These are phyloP conservation scores for Saccharomyces hybrid DNA, from an alignment of 1,139 yeast species.

Conservation along the genomic window DNA sequence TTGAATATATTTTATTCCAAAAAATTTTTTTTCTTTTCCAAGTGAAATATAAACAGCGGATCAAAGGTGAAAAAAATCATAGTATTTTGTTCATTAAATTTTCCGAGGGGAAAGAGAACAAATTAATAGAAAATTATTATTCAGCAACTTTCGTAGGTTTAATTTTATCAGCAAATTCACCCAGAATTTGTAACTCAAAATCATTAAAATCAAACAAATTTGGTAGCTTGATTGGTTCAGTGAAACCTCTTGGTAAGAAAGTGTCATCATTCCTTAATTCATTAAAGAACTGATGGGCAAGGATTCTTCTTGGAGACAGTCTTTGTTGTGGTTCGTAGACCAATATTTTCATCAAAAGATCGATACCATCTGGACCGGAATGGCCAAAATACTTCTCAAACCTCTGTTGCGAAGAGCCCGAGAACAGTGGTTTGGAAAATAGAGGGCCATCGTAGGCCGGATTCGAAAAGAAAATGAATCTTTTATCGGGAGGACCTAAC, in stretches of 20 bases:
- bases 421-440: constrained; percentile 59
- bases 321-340: constrained; percentile 68
- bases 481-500: constrained; percentile 65
- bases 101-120: neutral
- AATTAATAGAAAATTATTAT: neutral
- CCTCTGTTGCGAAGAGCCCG: constrained; percentile 51
- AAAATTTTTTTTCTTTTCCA: neutral
- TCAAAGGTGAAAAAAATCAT: neutral
- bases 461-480: constrained; percentile 64
- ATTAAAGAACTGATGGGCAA: constrained; percentile 66
- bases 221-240: constrained; percentile 35
- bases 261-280: constrained; percentile 51
- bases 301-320: constrained; percentile 56
- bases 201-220: constrained; percentile 36
- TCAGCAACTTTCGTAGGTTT: constrained; percentile 11
- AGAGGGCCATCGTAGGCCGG: constrained; percentile 70
- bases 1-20: neutral
- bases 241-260: constrained; percentile 49
- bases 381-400: constrained; percentile 63
- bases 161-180: constrained; percentile 30
- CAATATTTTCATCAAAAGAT: constrained; percentile 57
- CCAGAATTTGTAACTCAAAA: constrained; percentile 36
- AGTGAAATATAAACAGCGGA: neutral
- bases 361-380: constrained; percentile 65
- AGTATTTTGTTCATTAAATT: neutral